Evolutionary conservation across 345 rosid species (phyloP).

Genomic region (Limnanthes douglasii): DNA sequence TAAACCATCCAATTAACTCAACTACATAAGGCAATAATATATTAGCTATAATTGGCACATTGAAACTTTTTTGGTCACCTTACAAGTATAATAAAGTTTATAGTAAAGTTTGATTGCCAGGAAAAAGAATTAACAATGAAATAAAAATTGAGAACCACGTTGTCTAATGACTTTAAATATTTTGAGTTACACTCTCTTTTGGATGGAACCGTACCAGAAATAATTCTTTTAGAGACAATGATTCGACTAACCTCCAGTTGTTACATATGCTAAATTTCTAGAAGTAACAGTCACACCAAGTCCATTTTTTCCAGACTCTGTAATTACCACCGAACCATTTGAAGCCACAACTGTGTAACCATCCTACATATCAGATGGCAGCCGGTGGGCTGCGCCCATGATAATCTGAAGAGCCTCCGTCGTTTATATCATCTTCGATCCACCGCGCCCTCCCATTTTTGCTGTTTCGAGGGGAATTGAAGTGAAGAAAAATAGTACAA

Average conservation of each 20-base stretch:
- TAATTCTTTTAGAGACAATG: too few species aligned
- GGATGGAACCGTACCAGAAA: too few species aligned
- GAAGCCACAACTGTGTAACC: constrained; percentile 92
- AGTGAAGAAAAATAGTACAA: constrained; percentile 3
- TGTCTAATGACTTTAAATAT: too few species aligned
- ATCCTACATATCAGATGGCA: constrained; percentile 58
- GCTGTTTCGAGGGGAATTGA: not conserved
- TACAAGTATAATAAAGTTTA: too few species aligned
- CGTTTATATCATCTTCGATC: constrained; percentile 29
- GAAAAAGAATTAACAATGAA: too few species aligned
- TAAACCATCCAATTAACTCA: not conserved
- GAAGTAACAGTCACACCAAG: constrained; percentile 63
- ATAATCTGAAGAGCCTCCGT: constrained; percentile 56
- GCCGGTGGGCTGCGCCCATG: constrained; percentile 38
- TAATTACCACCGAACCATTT: constrained; percentile 81
- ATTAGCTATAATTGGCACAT: too few species aligned
- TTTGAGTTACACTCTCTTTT: too few species aligned
- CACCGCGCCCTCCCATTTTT: constrained; percentile 12
- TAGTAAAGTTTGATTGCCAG: too few species aligned
- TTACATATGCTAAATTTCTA: constrained; percentile 93
- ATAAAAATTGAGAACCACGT: too few species aligned
- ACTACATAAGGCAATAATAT: not conserved
- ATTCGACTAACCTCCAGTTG: constrained; percentile 70
- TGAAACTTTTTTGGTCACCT: too few species aligned
- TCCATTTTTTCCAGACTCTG: constrained; percentile 93